phyloP scores from a whole-genome alignment of 2,329 filamentous ascomycete genomes.

The Monilinia fructicola region DNA sequence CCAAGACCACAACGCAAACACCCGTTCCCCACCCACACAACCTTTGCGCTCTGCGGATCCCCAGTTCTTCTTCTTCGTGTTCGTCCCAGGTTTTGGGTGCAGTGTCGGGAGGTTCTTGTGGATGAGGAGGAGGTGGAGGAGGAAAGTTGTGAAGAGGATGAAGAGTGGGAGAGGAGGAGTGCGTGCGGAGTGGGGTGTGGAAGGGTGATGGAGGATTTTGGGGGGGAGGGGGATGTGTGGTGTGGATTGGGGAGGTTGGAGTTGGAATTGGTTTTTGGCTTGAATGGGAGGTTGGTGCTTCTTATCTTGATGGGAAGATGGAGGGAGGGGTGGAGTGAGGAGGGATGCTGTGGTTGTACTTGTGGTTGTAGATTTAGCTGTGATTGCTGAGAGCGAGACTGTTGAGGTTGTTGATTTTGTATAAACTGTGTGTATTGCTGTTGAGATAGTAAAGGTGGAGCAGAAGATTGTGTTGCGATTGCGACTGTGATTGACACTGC shows the following conservation, averaged over 20 bases:
- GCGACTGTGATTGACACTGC: not conserved
- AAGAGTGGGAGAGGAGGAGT: too few species aligned
- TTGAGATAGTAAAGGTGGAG: not conserved
- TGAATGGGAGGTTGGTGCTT: not conserved
- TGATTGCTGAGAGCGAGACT: not conserved
- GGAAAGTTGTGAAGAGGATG: not conserved
- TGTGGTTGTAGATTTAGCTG: not conserved
- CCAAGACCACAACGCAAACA: not conserved
- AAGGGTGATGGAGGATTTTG: not conserved
- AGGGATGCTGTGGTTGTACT: not conserved
- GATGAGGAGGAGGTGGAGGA: not conserved
- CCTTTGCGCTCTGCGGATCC: not conserved
- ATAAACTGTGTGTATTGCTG: not conserved
- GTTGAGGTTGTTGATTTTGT: not conserved
- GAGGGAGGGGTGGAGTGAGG: too few species aligned
- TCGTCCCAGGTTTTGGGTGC: not conserved
- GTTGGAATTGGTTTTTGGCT: not conserved
- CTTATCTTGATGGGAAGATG: not conserved
- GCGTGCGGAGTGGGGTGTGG: too few species aligned
- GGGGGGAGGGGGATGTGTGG: not conserved
- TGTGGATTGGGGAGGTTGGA: too few species aligned
- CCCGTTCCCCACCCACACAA: constrained; percentile 1
- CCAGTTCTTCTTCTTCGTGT: not conserved
- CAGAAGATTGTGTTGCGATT: not conserved
- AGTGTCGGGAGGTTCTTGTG: too few species aligned